Percentiles rank a stretch among this genome's conserved stretches.
phyloP scores from a whole-genome alignment of 805 yeast species.

The Komagataella pseudopastoris region DNA sequence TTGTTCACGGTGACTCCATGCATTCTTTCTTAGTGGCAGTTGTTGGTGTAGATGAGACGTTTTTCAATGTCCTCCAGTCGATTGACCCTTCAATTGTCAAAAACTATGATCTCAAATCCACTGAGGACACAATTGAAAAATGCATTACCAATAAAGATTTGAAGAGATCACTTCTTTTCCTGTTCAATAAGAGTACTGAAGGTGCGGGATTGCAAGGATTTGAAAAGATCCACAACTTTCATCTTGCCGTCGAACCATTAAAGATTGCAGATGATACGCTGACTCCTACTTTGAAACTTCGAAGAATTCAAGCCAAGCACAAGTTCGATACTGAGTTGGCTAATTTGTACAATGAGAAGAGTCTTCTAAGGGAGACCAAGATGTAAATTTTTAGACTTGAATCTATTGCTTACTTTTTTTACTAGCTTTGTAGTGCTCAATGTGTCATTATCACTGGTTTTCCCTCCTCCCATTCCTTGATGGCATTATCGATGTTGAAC shows the following conservation, averaged over 20 bases:
- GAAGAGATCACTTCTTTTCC: conserved; percentile 19
- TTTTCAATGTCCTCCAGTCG: not conserved
- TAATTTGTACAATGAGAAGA: conserved; percentile 6
- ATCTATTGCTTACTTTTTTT: not conserved
- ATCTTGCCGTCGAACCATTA: conserved; percentile 43
- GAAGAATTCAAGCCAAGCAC: conserved; percentile 11
- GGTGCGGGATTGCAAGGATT: conserved; percentile 38
- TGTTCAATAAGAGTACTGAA: conserved; percentile 22
- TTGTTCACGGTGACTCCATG: conserved; percentile 51
- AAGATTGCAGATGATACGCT: conserved; percentile 45
- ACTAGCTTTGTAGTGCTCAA: conserved; percentile 12
- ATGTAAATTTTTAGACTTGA: not conserved
- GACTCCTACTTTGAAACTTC: conserved; percentile 52
- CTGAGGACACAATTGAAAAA: conserved; percentile 15
- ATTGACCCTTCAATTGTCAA: conserved; percentile 5
- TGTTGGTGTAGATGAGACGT: conserved; percentile 37
- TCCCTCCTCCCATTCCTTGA: conserved; percentile 70
- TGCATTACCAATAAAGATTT: conserved; percentile 8
- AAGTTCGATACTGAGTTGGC: conserved; percentile 2
- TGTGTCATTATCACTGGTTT: conserved; percentile 54
- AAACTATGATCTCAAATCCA: not conserved
- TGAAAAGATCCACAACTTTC: conserved; percentile 45
- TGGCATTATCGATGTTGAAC: conserved; percentile 61
- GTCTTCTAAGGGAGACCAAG: conserved; percentile 4
- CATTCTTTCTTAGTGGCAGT: conserved; percentile 45